Evolutionary conservation across 1,139 yeast genomes (phyloP), one percentile per base, ranked within the genome.

Genomic region (Kodamaea alishanica): DNA sequence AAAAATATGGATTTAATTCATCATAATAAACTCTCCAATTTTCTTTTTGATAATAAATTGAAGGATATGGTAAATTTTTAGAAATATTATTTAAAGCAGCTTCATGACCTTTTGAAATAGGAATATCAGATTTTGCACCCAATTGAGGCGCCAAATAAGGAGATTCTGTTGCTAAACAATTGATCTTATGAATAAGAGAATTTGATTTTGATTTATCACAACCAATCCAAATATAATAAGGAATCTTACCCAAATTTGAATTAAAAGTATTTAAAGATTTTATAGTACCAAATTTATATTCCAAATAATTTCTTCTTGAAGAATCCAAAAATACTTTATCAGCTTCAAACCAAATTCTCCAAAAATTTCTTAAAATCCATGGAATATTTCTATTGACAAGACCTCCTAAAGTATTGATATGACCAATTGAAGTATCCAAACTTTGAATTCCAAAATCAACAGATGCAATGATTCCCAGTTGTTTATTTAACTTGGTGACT

Each of bases 291-390:
- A 84, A 84, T 51, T 77, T 75, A 62, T 85, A 84, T 60, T 85
- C 95, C 54, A 85, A 72, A 60, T 84, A 85, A 55, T 83, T 88
- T 64, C 95, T 77, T 63, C 95, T 78, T 6, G 89, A 74, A 29
- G 89, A 81, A 55, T 85, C 95, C 50, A 85, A 71, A 52, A 79
- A 83, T 3, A 85, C 95, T 48, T 82, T 76, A 60, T 85, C 95
- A 40, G 84, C 83, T 61, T 85, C 95, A 60, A 85, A 85, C 95
- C 95, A 85, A 39, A 82, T 68, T 56, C 89, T 74, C 95, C 95
- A 85, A 57, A 85, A 85, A 32, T 86, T 83, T 56, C 95, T 70
- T 39, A 78, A 71, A 40, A 82, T 48, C 94, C 94, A 85, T 29
- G 88, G 82, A 46, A 79, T 81, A 55, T 84, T 84, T 55, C 94